Evolutionary conservation across 192 early-diverging fungal genomes (phyloP).

Genomic region (Fimicolochytrium jonesii): DNA sequence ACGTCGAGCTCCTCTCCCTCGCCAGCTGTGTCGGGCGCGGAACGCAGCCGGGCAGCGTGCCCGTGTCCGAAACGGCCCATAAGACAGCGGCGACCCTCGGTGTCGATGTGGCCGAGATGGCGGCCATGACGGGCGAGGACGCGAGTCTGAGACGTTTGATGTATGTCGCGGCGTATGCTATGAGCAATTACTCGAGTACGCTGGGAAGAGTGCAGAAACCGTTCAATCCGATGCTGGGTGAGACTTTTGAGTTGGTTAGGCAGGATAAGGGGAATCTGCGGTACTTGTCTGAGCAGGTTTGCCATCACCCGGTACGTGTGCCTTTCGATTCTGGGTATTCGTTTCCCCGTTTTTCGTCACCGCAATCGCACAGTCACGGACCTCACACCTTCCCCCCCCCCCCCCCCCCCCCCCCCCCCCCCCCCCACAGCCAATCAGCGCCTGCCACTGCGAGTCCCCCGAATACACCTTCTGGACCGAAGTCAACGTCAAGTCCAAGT

Average conservation of each 20-base stretch:
- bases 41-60: slow-evolving; percentile 17
- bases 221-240: slow-evolving; percentile 86
- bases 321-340: no score
- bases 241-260: slow-evolving; percentile 82
- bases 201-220: slow-evolving; percentile 76
- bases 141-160: slow-evolving; percentile 53
- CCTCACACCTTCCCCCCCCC: no score
- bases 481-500: slow-evolving; percentile 80
- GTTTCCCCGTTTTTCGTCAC: no score
- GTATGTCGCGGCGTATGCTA: slow-evolving; percentile 81
- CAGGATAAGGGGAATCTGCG: slow-evolving; percentile 74
- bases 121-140: slow-evolving; percentile 27
- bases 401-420: no score
- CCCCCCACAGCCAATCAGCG: slow-evolving; percentile 67
- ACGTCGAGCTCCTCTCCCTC: slow-evolving; percentile 74
- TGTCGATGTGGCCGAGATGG: slow-evolving; percentile 15
- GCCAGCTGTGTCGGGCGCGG: slow-evolving; percentile 57
- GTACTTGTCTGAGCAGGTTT: slow-evolving; percentile 83
- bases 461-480: slow-evolving; percentile 82
- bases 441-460: slow-evolving; percentile 79
- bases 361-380: no score
- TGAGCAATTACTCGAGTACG: slow-evolving; percentile 77
- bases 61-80: not conserved
- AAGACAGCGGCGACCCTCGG: not conserved
- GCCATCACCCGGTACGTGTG: slow-evolving; percentile 72